Base-by-base conservation (phyloP, 2,329 filamentous ascomycete species). In the Bertia moriformis region DNA sequence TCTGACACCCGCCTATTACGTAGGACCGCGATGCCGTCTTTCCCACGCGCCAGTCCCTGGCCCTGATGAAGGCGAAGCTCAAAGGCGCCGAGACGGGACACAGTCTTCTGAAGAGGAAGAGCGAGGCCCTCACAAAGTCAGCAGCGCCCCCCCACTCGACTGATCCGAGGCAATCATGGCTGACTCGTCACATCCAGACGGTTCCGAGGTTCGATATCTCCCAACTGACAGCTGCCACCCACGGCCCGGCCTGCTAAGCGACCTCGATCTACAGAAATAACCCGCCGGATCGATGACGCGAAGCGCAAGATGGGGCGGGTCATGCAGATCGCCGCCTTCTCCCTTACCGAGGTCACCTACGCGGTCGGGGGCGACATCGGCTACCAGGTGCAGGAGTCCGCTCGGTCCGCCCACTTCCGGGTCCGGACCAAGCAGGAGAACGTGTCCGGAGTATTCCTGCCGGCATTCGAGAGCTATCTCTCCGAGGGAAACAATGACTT, bases 221-320 rank as follows among this genome's bases (percentile, higher is more conserved):
- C 27, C 36, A 36, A 37, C 30, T 18, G 19, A 24, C 7, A 10
- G 7, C n/a, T n/a, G 7, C n/a, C 7, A 10, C 22, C 7, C 7
- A 10, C 7, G 22, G 22, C n/a, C 7, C n/a, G 22, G 7, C 22
- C 22, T 10, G 7, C n/a, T n/a, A 10, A 27, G n/a, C n/a, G 7
- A 27, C 22, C 7, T 27, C 7, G 7, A 10, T 10, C 22, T n/a
- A 48, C 57, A 85, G 91, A 98, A 54, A 98, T 98, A 53, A 95
- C 91, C 38, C 78, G 79, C 58, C 83, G 91, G 55, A 98, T 98
- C 61, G 89, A 98, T 65, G 91, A 98, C 61, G 91, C 91, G 32
- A 98, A 98, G 64, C 83, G 88, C 51, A 98, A 98, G 67, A 98
- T 98, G 89, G 91, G 91, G 42, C 77, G 89, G 22, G 91, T 98